Conservation (phyloP, 225 moss, liverwort and hornwort species). For the Lunularia cruciata region DNA sequence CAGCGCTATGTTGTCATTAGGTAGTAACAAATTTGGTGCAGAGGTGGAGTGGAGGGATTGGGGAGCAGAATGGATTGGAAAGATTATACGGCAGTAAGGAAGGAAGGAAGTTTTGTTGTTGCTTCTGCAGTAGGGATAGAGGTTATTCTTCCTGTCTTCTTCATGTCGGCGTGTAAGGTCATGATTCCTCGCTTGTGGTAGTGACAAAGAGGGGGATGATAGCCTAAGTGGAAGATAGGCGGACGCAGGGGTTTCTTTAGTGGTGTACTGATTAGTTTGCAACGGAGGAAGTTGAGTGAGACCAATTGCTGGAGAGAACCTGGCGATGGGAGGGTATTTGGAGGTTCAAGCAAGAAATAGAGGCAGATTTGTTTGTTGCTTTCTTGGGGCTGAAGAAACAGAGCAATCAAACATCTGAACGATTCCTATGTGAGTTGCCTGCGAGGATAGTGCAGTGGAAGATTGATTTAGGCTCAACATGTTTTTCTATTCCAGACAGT, state of each 20-base stretch:
- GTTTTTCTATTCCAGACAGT: slow-evolving; percentile 18
- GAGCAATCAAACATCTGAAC: not conserved
- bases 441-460: not conserved
- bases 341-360: slow-evolving; percentile 8
- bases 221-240: not conserved
- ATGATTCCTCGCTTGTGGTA: not conserved
- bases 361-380: not conserved
- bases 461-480: slow-evolving; percentile 21
- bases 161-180: not conserved
- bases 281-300: too few species aligned
- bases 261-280: too few species aligned
- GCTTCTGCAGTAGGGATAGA: not conserved
- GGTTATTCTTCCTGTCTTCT: not conserved
- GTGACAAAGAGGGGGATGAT: not conserved
- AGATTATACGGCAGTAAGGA: not conserved
- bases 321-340: not conserved
- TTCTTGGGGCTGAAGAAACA: not conserved
- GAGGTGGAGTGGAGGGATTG: not conserved
- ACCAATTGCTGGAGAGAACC: not conserved
- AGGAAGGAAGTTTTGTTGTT: not conserved
- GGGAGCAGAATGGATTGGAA: not conserved
- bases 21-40: not conserved
- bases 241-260: not conserved
- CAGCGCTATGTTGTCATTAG: too few species aligned
- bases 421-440: not conserved